Base-by-base conservation (phyloP, 1,284 basidiomycete species). In the Heterobasidion occidentale region DNA sequence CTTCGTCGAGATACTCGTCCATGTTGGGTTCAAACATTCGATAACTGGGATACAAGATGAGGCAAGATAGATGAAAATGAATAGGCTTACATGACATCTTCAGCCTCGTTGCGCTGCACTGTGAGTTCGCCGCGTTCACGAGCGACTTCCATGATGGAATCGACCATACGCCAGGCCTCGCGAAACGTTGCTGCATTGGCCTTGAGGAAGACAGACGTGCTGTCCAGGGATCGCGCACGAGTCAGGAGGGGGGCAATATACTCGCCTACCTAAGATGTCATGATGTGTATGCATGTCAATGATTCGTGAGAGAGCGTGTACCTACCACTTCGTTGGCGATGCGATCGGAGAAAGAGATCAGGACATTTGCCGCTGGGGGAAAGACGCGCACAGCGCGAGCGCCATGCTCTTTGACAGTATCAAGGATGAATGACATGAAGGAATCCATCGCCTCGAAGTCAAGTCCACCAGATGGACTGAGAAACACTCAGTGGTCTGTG, bases 1-100 rank as follows among this genome's bases (percentile, higher is more conserved):
- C 97, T 65, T 97, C 93, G 58, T 93, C 88, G 2, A 99, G 84
- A 65, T 99, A 99, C 64, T 97, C 95, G 67, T 95, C 94, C 88
- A 98, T 94, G 68, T 96, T 90, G 2, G 80, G 74, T 69, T 97
- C 94, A 66, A 97, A 99, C 91, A 98, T 95, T 46, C 79, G 79
- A 68, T 91, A 95, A 9, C 91, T 94, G 65, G 6, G 35, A 20
- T 20, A 9, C 51, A 56, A 19, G 17, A 53, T 19, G 38, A 38
- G 47, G 58, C 51, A 45, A 35, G 44, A 14, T 19, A 15, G 44
- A 17, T 59, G 55, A 36, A 48, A 51, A 33, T 51, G 46, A 56
- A 19, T 53, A 44, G 11, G 63, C 78, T 64, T 64, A 93, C 90
- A 95, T 80, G 50, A 95, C 83, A 67, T 94, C 89, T 64, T 97